Evolutionary conservation across 768 basidiomycete genomes (phyloP), one percentile per base, ranked within the genome.

Genomic region (Xerocomus potaroensis): DNA sequence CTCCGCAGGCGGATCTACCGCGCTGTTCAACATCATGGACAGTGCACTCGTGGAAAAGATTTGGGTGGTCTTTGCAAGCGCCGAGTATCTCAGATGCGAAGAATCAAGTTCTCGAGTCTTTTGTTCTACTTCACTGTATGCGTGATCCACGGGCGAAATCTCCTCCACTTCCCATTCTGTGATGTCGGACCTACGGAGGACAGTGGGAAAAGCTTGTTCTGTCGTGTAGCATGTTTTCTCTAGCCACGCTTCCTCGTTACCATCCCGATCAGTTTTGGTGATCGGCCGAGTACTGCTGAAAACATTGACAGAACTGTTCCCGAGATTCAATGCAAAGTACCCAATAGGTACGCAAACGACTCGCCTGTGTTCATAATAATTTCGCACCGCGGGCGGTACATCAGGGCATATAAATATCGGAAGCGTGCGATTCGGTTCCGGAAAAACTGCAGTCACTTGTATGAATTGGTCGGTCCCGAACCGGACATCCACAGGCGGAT

Each of bases 221-320:
- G 90, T 92, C 3, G 83, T 87, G 61, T 80, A 85, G 57, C 79
- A 83, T 0, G 87, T 91, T 71, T 95, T 97, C 63, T 96, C 93
- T 0, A 84, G 68, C 92, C 92, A 96, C 1, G 77, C 65, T 62
- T 90, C 87, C 61, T 88, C 84, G 23, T 69, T 71, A 8, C 82
- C 81, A 53, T 88, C 83, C 22, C 78, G 73, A 43, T 74, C 77
- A 8, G 71, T 61, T 61, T 83, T 89, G 45, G 78, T 76, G 35
- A 87, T 69, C 26, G 83, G 82, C 5, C 88, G 77, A 1, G 79
- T 80, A 42, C 79, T 85, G 44, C 86, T 87, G 69, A 97, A 98
- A 4, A 83, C 57, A 52, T 85, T 87, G 65, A 95, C 81, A 21
- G 83, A 86, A 62, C 94, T 93, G 48, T 39, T 31, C 21, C 50